Conservation (phyloP, 306 rosid genomes). For the Rosa rugosa region DNA sequence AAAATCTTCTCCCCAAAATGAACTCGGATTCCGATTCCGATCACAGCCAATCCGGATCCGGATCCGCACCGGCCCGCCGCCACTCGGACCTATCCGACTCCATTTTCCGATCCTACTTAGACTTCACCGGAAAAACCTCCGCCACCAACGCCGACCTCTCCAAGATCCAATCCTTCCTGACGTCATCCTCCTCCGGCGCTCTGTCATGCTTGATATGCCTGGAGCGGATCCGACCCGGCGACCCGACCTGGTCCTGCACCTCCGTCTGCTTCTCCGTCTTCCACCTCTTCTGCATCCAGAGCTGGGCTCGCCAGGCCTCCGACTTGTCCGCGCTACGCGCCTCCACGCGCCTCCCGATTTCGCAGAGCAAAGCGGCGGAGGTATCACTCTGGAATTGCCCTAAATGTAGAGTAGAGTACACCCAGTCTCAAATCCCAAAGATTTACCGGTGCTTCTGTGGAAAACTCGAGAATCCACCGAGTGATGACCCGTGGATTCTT, state of each 20-base stretch:
- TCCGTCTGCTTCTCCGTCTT: slow-evolving; percentile 88
- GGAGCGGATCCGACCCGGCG: slow-evolving; percentile 75
- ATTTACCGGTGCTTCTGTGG: slow-evolving; percentile 79
- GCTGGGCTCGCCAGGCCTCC: slow-evolving; percentile 90
- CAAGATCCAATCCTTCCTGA: slow-evolving; percentile 89
- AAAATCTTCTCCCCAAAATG: slow-evolving; percentile 24
- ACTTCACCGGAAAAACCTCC: slow-evolving; percentile 57
- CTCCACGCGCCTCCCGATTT: slow-evolving; percentile 65
- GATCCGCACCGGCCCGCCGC: slow-evolving; percentile 50
- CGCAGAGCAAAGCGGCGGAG: slow-evolving; percentile 45
- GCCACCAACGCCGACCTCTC: slow-evolving; percentile 63
- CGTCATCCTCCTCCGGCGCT: slow-evolving; percentile 92
- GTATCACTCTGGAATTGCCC: slow-evolving; percentile 86
- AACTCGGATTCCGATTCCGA: slow-evolving; percentile 53
- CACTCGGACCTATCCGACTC: slow-evolving; percentile 76
- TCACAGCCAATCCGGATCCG: slow-evolving; percentile 29
- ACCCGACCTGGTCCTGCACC: slow-evolving; percentile 91
- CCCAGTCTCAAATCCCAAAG: slow-evolving; percentile 66
- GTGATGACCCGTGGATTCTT: slow-evolving; percentile 88
- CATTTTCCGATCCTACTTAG: slow-evolving; percentile 77
- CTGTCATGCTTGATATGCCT: slow-evolving; percentile 90
- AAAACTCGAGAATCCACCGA: slow-evolving; percentile 65
- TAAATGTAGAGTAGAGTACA: slow-evolving; percentile 71
- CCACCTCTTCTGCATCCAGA: slow-evolving; percentile 88
- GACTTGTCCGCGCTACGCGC: slow-evolving; percentile 71